Base-by-base conservation (phyloP, 768 basidiomycete species). In the Nidularia pulvinata region DNA sequence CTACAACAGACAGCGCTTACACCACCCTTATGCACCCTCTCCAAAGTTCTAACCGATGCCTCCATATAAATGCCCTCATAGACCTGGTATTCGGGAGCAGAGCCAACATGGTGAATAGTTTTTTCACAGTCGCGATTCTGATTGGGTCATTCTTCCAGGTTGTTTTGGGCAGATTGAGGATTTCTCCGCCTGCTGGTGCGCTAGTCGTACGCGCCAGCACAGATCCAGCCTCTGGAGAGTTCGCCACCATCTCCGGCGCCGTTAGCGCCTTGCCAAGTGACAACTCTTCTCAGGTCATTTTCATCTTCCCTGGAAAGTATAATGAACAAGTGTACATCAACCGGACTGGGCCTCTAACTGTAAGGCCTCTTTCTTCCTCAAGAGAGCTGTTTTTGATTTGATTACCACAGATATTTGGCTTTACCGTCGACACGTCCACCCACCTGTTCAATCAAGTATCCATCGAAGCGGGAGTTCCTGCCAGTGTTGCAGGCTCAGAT, bases 281-380 rank as follows among this genome's bases (percentile, higher is more conserved):
- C 51, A 64, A 57, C 33, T 67, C 67, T 13, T 53, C 61, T 3
- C 58, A 60, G 3, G 59, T 65, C 13, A 70, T 77, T 37, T 77
- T 77, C 57, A 72, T 76, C 44, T 77, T 62, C 55, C 72, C 74
- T 1, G 74, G 75, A 0, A 75, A 71, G 3, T 75, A 76, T 52
- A 54, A 46, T 16, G 74, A 69, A 33, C 73, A 72, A 52, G 66
- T 75, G 9, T 63, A 63, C 53, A 74, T 75, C 43, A 66, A 65
- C 1, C 69, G 74, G 33, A 34, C 64, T 0, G 74, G 74, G 1
- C 68, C 69, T 14, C 60, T 72, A 7, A 73, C 71, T 5, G 72
- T 71, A 47, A 6, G 52, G 33, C 1, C 6, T 25, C 36, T 46
- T 9, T 33, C 22, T 22, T 25, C 6, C 16, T 50, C 33, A 30